phyloP scores from a whole-genome alignment of 441 rosid genomes.

The Bruguiera hainesii region DNA sequence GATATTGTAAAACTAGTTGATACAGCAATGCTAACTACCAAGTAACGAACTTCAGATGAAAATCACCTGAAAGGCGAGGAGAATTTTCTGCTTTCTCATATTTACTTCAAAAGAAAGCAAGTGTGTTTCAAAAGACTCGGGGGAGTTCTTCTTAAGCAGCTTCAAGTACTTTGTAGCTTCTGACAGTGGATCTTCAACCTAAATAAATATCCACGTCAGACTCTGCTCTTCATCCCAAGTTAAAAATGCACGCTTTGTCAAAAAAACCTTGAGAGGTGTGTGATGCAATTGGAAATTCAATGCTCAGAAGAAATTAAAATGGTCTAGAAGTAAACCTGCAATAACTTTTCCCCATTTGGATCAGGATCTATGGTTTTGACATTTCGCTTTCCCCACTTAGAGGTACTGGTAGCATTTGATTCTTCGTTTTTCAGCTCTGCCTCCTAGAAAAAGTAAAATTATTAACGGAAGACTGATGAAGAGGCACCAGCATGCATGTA shows the following conservation, averaged over 20 bases:
- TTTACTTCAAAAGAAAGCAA: slow-evolving; percentile 94
- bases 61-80: slow-evolving; percentile 93
- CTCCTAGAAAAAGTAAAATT: slow-evolving; percentile 51
- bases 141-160: slow-evolving; percentile 87
- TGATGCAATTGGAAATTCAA: slow-evolving; percentile 1
- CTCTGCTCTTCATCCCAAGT: slow-evolving; percentile 16
- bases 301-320: slow-evolving; percentile 1
- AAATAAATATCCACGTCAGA: slow-evolving; percentile 12
- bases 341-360: slow-evolving; percentile 87
- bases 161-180: slow-evolving; percentile 97
- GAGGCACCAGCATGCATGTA: slow-evolving; percentile 18
- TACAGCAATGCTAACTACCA: not conserved
- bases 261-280: slow-evolving; percentile 2
- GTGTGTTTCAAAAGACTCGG: slow-evolving; percentile 89
- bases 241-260: slow-evolving; percentile 1
- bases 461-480: slow-evolving; percentile 18
- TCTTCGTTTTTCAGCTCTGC: slow-evolving; percentile 90
- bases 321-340: slow-evolving; percentile 61
- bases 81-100: slow-evolving; percentile 85
- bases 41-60: not conserved
- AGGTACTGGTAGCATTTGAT: slow-evolving; percentile 57
- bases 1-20: not conserved
- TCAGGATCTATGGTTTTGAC: slow-evolving; percentile 95
- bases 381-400: slow-evolving; percentile 85
- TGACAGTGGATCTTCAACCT: slow-evolving; percentile 88